Conservation (phyloP, 371 early-diverging fungal genomes). For the Circinella minor region DNA sequence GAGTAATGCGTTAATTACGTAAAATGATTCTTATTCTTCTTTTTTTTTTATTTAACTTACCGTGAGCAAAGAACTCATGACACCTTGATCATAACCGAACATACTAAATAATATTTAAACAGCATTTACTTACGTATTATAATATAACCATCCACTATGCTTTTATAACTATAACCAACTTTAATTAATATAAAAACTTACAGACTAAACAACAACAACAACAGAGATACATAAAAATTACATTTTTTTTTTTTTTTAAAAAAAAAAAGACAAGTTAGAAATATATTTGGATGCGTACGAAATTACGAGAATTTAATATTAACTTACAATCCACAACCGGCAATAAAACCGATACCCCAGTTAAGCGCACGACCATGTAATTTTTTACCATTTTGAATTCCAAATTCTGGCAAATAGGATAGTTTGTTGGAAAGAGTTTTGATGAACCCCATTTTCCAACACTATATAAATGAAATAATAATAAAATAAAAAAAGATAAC, state of each 20-base stretch:
- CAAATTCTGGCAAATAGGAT: constrained; percentile 13
- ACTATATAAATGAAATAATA: too few relatives aligned
- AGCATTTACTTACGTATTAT: too few relatives aligned
- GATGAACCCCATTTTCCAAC: too few relatives aligned
- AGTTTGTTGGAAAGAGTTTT: not conserved
- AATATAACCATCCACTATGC: too few relatives aligned
- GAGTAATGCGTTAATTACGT: not conserved
- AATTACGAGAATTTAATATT: not conserved
- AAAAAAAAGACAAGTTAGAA: not conserved
- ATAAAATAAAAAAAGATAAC: too few relatives aligned
- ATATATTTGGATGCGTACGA: not conserved
- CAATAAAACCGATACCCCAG: constrained; percentile 16
- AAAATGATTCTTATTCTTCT: not conserved
- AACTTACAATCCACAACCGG: constrained; percentile 19
- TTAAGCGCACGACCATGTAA: constrained; percentile 14
- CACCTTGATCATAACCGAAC: constrained; percentile 29
- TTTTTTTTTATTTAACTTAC: not conserved
- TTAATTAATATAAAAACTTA: not conserved
- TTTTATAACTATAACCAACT: not conserved
- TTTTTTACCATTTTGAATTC: constrained; percentile 16
- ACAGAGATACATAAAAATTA: too few relatives aligned
- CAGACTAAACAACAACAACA: constrained; percentile 6
- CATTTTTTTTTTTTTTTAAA: too few relatives aligned
- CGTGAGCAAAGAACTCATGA: constrained; percentile 25
- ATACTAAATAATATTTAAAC: constrained; percentile 14